Conservation (phyloP, 768 basidiomycete species). For the Sutorius australiensis region DNA sequence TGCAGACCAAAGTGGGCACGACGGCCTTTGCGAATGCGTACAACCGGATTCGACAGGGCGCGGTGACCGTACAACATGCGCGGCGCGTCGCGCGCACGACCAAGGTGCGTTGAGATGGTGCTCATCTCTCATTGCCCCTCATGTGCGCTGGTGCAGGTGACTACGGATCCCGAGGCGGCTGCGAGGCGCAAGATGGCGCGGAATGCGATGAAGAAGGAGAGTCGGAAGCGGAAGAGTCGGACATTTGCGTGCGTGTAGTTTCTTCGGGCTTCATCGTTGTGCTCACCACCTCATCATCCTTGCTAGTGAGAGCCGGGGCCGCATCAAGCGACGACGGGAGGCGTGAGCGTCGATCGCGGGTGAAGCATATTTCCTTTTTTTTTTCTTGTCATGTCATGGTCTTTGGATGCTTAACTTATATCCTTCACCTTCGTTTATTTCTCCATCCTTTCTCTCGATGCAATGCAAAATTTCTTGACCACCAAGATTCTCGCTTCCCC, state of each 20-base stretch:
- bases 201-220: conserved; percentile 78
- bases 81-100: conserved; percentile 59
- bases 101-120: conserved; percentile 35
- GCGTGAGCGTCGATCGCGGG: conserved; percentile 7
- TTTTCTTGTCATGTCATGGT: not conserved
- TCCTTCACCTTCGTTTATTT: too few species aligned
- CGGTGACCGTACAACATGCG: conserved; percentile 62
- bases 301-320: conserved; percentile 47
- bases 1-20: conserved; percentile 86
- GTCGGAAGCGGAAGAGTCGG: conserved; percentile 71
- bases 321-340: conserved; percentile 44
- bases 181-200: conserved; percentile 71
- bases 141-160: conserved; percentile 41
- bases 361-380: not conserved
- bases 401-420: too few species aligned
- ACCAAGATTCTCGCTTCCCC: too few species aligned
- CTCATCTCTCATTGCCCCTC: not conserved
- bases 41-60: conserved; percentile 73
- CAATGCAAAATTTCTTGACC: too few species aligned
- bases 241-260: conserved; percentile 50
- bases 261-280: not conserved
- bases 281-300: not conserved
- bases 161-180: conserved; percentile 70
- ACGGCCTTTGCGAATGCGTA: conserved; percentile 78
- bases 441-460: not conserved